Base-by-base conservation (phyloP, 2,329 filamentous ascomycete genomes). In the Colletotrichum lindemuthianum region DNA sequence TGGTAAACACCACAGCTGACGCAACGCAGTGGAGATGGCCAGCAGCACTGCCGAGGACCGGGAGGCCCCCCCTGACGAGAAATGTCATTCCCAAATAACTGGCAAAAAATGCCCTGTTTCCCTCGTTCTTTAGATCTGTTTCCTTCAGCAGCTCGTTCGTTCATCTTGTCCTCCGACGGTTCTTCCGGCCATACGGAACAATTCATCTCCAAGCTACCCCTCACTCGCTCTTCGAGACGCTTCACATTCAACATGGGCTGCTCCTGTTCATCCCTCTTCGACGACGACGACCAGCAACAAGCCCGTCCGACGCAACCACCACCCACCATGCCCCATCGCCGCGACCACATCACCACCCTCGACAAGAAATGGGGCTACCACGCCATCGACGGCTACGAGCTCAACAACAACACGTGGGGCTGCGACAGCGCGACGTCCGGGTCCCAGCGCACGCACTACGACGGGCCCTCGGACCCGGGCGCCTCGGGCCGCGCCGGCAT, bases 361-460 rank as follows among this genome's bases (percentile, higher is more conserved):
- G 72, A 73, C 65, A 69, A 68, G 9, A 71, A 71, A 59, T 76
- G 72, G 59, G 70, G 55, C 48, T 75, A 74, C 68, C 71, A 72
- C 69, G 70, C 71, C 13, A 67, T 66, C 58, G 68, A 72, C 63
- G 72, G 73, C 3, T 76, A 75, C 59, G 70, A 74, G 55, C 54
- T 75, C 10, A 69, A 79, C 72, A 82, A 82, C 70, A 78, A 82
- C 70, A 76, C 79, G 60, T 82, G 81, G 81, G 79, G 79, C 59
- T 67, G 74, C 57, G 70, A 68, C 60, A 65, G 60, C 8, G 73
- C 74, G 24, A 68, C 75, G 6, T 63, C 71, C n/a, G 80, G 80
- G 57, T 74, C 68, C 12, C 80, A 82, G 69, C 82, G 80, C 73
- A 79, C 78, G 5, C 74, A 75, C 37, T 70, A 81, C 37, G 74